Evolutionary conservation across 768 basidiomycete genomes (phyloP).

Genomic region (Terana coerulea): DNA sequence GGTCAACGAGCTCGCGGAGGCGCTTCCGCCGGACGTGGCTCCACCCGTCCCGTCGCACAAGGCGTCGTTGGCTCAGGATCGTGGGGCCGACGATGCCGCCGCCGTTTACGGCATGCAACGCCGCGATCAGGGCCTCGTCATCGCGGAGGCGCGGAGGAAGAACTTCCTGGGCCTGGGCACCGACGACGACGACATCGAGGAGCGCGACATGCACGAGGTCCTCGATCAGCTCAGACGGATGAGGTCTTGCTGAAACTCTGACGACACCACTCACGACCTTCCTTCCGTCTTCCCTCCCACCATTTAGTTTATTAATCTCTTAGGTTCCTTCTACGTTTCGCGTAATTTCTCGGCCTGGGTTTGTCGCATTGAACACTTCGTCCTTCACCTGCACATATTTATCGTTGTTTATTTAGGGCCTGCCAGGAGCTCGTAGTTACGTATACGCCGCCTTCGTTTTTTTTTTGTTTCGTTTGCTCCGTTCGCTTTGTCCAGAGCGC

Average conservation of each 20-base stretch:
- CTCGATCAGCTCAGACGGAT: constrained; percentile 14
- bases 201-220: constrained; percentile 13
- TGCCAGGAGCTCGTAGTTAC: too few relatives aligned
- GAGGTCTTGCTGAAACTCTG: constrained; percentile 1
- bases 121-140: background rate
- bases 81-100: background rate
- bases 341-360: background rate
- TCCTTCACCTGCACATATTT: background rate
- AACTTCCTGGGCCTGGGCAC: constrained; percentile 1
- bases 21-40: constrained; percentile 14
- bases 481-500: too few relatives aligned
- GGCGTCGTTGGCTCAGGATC: background rate
- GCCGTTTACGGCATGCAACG: background rate
- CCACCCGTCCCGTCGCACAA: background rate
- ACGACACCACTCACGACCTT: too few relatives aligned
- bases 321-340: background rate
- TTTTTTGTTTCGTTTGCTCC: background rate
- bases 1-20: constrained; percentile 39
- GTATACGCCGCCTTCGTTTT: too few relatives aligned
- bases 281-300: too few relatives aligned
- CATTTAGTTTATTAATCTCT: background rate
- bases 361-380: background rate
- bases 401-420: background rate
- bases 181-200: constrained; percentile 10
- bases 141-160: constrained; percentile 9